Conservation (phyloP, 768 basidiomycete genomes). For the Psilocybe azurescens region DNA sequence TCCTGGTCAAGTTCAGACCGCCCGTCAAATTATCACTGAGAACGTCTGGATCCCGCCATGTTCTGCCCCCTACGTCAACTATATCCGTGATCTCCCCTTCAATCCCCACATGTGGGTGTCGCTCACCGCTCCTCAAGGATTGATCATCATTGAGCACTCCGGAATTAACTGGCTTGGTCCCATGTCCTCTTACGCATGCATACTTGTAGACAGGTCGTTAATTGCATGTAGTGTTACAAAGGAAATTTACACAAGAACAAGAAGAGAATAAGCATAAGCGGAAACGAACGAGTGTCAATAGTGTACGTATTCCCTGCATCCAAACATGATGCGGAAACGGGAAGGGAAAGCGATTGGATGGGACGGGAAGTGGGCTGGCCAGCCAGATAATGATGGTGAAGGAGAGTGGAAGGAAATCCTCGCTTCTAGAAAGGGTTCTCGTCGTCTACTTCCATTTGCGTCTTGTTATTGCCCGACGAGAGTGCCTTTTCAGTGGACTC, state of each 20-base stretch:
- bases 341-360: background rate
- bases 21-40: no score
- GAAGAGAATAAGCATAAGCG: slow-evolving; percentile 25
- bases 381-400: slow-evolving; percentile 18
- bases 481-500: slow-evolving; percentile 25
- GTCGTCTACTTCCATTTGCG: slow-evolving; percentile 53
- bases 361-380: background rate
- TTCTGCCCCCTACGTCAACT: no score
- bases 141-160: no score
- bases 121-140: no score
- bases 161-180: no score
- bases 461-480: slow-evolving; percentile 29
- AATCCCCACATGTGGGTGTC: no score
- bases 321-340: slow-evolving; percentile 10
- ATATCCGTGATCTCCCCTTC: no score
- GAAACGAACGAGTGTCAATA: slow-evolving; percentile 15
- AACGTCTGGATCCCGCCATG: no score
- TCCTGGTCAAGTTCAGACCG: no score
- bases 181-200: no score
- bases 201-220: background rate
- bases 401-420: background rate
- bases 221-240: slow-evolving; percentile 24
- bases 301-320: slow-evolving; percentile 12
- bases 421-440: slow-evolving; percentile 74
- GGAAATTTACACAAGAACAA: slow-evolving; percentile 28